Evolutionary conservation across 2,329 filamentous ascomycete species (phyloP).

Genomic region (Ophiostoma sp.): DNA sequence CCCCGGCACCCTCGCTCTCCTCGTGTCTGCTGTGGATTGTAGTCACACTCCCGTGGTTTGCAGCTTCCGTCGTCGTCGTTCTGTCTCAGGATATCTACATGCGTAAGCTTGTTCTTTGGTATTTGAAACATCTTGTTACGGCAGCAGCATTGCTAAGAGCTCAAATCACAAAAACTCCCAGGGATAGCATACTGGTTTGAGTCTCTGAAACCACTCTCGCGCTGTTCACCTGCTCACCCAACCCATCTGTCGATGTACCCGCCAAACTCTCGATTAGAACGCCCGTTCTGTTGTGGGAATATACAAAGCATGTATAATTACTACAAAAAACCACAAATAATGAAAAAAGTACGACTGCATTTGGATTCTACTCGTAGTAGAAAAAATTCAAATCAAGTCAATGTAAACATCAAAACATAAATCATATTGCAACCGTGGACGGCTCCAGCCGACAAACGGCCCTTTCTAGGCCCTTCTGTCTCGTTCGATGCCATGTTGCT

Average conservation of each 20-base stretch:
- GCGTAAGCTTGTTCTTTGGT: not conserved
- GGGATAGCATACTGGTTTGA: no score
- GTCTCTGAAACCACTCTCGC: no score
- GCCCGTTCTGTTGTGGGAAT: not conserved
- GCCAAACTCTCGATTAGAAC: not conserved
- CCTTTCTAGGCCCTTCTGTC: constrained; percentile 7
- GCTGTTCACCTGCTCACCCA: not conserved
- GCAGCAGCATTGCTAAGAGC: no score
- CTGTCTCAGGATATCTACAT: not conserved
- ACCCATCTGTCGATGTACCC: not conserved
- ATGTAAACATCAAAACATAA: not conserved
- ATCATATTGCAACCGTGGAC: not conserved
- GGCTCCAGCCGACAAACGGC: not conserved
- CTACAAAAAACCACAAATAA: not conserved
- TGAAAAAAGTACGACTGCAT: not conserved
- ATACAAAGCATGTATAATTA: not conserved
- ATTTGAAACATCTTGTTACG: no score
- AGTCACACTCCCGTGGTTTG: not conserved
- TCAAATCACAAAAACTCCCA: not conserved
- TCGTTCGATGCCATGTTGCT: not conserved
- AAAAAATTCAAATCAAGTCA: no score
- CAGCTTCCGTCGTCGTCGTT: not conserved
- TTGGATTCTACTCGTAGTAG: not conserved
- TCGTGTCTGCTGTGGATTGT: not conserved
- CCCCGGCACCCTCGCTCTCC: not conserved